Evolutionary conservation across 257 asterid species (phyloP).

Genomic region (Lantana camara): DNA sequence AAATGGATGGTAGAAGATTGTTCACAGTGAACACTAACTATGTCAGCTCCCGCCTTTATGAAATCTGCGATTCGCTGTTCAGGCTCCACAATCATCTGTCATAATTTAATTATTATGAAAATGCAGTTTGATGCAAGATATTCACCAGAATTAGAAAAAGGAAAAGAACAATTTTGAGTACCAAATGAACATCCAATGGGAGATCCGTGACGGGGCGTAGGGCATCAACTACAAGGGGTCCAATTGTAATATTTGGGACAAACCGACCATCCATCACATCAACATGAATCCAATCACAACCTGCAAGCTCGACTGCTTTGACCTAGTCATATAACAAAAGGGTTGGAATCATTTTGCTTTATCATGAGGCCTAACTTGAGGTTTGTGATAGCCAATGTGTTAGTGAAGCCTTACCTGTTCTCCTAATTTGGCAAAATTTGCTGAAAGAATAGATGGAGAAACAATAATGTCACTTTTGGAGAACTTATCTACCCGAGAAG

Average conservation of each 20-base stretch:
- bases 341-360: conserved; percentile 9
- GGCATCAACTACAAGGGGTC: conserved; percentile 92
- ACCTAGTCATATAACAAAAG: conserved; percentile 52
- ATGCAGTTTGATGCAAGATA: conserved; percentile 19
- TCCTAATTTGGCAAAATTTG: conserved; percentile 91
- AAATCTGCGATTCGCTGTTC: conserved; percentile 98
- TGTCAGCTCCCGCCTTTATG: conserved; percentile 99
- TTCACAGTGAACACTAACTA: conserved; percentile 95
- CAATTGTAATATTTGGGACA: conserved; percentile 97
- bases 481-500: conserved; percentile 88
- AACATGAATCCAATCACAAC: conserved; percentile 99
- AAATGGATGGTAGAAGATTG: conserved; percentile 97
- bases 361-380: conserved; percentile 7
- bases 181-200: conserved; percentile 99
- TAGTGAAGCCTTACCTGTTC: conserved; percentile 69
- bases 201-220: conserved; percentile 96
- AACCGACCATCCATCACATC: conserved; percentile 99
- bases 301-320: conserved; percentile 96
- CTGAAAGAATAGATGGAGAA: conserved; percentile 98
- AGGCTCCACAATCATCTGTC: conserved; percentile 99
- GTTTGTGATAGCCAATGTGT: neutral
- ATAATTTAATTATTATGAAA: conserved; percentile 37
- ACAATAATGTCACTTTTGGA: conserved; percentile 91
- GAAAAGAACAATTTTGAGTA: conserved; percentile 34
- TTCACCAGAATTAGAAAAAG: conserved; percentile 8